Evolutionary conservation across 2,329 filamentous ascomycete genomes (phyloP).

Genomic region (Fusarium lyarnte): DNA sequence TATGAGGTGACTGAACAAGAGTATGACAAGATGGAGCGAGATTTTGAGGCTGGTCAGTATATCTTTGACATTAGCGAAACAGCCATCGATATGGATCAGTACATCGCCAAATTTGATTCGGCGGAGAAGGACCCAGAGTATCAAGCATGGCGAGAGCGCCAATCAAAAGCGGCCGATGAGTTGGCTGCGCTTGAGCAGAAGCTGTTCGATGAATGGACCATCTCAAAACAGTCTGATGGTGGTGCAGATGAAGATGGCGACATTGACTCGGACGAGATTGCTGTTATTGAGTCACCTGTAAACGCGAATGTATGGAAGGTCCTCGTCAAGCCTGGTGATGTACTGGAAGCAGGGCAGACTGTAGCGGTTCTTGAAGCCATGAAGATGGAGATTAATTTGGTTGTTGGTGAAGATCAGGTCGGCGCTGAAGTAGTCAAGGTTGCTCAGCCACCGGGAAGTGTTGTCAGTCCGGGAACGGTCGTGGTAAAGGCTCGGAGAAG

Average conservation of each 20-base stretch:
- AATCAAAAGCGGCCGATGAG: neutral
- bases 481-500: neutral
- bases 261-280: neutral
- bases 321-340: neutral
- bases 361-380: neutral
- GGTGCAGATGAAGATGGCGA: neutral
- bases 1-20: slow-evolving; percentile 48
- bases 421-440: neutral
- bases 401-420: neutral
- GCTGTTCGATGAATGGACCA: neutral
- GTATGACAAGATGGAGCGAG: slow-evolving; percentile 42
- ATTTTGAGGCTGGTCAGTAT: slow-evolving; percentile 47
- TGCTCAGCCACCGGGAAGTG: neutral
- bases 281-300: neutral
- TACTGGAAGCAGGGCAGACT: neutral
- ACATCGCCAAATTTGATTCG: slow-evolving; percentile 20
- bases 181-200: neutral
- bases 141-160: neutral
- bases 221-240: neutral
- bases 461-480: neutral
- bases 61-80: slow-evolving; percentile 39
- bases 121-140: neutral
- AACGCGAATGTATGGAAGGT: neutral
- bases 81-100: slow-evolving; percentile 45
- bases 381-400: slow-evolving; percentile 1